Conservation (phyloP, 2,329 filamentous ascomycete species). For the Lachnellula hyalina region DNA sequence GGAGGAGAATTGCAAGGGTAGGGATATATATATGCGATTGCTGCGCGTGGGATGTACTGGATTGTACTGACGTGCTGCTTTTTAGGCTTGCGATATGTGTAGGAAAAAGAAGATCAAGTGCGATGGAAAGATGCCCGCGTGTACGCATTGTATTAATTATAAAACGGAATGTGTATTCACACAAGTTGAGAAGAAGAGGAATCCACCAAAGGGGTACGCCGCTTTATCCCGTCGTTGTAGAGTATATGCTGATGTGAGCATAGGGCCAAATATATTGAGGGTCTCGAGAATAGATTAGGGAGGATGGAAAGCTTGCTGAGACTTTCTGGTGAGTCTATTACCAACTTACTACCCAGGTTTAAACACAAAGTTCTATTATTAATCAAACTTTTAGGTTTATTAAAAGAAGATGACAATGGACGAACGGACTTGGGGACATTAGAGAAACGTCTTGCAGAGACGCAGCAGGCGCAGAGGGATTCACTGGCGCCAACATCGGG, state of each 20-base stretch:
- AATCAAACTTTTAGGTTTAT: constrained; percentile 50
- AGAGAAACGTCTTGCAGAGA: constrained; percentile 67
- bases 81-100: constrained; percentile 62
- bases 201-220: constrained; percentile 86
- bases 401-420: constrained; percentile 79
- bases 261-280: constrained; percentile 96
- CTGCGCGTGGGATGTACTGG: neutral
- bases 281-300: constrained; percentile 87
- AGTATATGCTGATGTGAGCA: constrained; percentile 18
- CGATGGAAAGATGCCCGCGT: constrained; percentile 90
- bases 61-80: constrained; percentile 9
- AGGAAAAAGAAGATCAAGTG: constrained; percentile 97
- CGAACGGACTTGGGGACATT: constrained; percentile 83
- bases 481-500: constrained; percentile 26
- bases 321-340: constrained; percentile 58
- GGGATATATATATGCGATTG: constrained; percentile 31
- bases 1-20: constrained; percentile 56
- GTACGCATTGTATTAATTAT: constrained; percentile 94
- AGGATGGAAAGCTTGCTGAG: constrained; percentile 91
- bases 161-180: constrained; percentile 98
- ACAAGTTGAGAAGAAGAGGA: constrained; percentile 97
- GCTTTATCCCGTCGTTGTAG: neutral
- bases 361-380: neutral
- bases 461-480: constrained; percentile 33
- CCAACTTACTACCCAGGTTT: neutral